Base-by-base conservation (phyloP, 2,329 filamentous ascomycete species). In the Remersonia thermophila region DNA sequence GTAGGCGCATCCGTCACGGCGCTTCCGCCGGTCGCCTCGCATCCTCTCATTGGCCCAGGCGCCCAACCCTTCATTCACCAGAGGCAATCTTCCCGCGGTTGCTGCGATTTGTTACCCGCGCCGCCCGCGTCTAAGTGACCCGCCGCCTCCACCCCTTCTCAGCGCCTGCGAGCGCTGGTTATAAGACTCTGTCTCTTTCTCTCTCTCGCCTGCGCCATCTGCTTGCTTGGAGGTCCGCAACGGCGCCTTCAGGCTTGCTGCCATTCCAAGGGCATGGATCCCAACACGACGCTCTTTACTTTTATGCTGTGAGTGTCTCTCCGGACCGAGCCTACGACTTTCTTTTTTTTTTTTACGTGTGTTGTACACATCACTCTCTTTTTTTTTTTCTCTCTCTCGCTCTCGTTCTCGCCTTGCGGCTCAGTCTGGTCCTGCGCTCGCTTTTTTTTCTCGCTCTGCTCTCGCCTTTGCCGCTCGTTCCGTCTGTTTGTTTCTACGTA, bases 221-320 rank as follows among this genome's bases (percentile, higher is more conserved):
- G 20, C 9, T 23, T 5, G 5, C 20, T 23, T 23, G 20, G 20
- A 6, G 20, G 20, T 23, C 20, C 20, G 5, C 20, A 23, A 23
- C 20, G 20, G 5, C 9, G 20, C 20, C 20, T 6, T 9, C 20
- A 23, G 9, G 20, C 5, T 23, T 9, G 20, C 9, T 9, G 9
- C 20, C 5, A 5, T 6, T 23, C 20, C 20, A 29, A 42, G 43
- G 48, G 36, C 53, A 73, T 75, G 71, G 70, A 75, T 56, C 71
- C 71, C 36, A 65, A 65, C 29, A 80, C 76, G 15, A 77, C 77
- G 40, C 71, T 82, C 47, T 69, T 80, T 53, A 80, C 77, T 42
- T 81, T 82, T 55, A 67, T 76, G 59, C 58, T 79, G 75, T 79
- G 63, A 72, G 73, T 75, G 51, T 39, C 49, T 49, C 39, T 50